phyloP scores from a whole-genome alignment of 169 alveolate species.

The Eimeria zaria region DNA sequence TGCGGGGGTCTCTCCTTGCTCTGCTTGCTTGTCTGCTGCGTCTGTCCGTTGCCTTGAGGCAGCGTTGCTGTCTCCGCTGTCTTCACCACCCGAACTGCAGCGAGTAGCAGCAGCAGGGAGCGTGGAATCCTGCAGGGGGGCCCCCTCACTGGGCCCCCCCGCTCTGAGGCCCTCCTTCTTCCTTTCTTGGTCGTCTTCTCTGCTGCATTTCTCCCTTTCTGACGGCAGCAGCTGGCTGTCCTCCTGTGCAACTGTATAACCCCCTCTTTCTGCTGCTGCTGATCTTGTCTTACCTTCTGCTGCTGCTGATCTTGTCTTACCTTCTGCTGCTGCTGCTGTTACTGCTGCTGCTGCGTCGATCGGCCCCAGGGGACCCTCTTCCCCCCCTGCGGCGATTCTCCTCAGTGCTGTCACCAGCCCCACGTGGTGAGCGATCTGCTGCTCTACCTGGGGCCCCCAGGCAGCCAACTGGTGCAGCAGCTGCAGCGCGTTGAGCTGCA shows the following conservation, averaged over 20 bases:
- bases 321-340: neutral
- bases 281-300: neutral
- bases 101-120: neutral
- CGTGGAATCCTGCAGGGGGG: neutral
- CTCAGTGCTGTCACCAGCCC: neutral
- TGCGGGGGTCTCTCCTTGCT: neutral
- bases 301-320: too few species aligned
- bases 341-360: neutral
- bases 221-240: neutral
- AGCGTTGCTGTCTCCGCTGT: neutral
- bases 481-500: slow-evolving; percentile 57
- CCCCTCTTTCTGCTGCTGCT: neutral
- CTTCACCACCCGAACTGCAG: neutral
- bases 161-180: neutral
- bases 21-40: neutral
- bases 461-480: neutral
- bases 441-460: slow-evolving; percentile 21
- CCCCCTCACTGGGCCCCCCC: neutral
- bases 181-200: neutral
- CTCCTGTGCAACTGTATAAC: neutral
- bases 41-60: neutral
- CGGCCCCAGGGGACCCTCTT: neutral
- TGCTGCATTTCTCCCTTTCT: neutral
- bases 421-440: slow-evolving; percentile 22
- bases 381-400: slow-evolving; percentile 20